Conservation (phyloP, 306 rosid species). For the Quercus robur region DNA sequence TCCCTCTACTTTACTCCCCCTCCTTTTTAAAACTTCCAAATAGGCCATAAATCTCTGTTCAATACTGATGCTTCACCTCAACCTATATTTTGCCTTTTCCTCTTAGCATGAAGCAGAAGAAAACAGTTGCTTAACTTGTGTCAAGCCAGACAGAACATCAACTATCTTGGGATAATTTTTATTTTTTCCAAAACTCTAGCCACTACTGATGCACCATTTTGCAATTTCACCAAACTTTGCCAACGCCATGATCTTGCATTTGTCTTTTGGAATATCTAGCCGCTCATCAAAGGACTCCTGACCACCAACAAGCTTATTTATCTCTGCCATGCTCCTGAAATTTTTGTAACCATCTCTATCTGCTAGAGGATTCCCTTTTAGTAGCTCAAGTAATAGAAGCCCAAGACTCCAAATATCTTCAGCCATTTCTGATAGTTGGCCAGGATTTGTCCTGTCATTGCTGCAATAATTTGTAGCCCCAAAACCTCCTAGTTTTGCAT, state of each 20-base stretch:
- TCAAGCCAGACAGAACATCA: neutral
- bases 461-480: slow-evolving; percentile 6
- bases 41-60: neutral
- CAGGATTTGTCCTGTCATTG: neutral
- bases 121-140: slow-evolving; percentile 10
- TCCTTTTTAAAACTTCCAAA: too few species aligned
- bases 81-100: neutral
- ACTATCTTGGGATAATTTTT: neutral
- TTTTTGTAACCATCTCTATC: neutral
- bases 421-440: neutral
- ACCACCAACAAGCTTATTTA: neutral
- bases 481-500: slow-evolving; percentile 1
- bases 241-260: too few species aligned
- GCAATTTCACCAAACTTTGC: slow-evolving; percentile 10
- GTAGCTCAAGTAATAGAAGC: neutral
- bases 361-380: neutral
- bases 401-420: neutral
- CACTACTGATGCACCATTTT: neutral
- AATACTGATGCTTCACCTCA: neutral
- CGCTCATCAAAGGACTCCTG: too few species aligned
- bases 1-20: too few species aligned
- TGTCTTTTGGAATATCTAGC: too few species aligned
- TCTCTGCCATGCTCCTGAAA: neutral
- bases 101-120: neutral
- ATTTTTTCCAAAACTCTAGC: neutral